Evolutionary conservation across 257 asterid species (phyloP).

Genomic region (Oldenlandia corymbosa): DNA sequence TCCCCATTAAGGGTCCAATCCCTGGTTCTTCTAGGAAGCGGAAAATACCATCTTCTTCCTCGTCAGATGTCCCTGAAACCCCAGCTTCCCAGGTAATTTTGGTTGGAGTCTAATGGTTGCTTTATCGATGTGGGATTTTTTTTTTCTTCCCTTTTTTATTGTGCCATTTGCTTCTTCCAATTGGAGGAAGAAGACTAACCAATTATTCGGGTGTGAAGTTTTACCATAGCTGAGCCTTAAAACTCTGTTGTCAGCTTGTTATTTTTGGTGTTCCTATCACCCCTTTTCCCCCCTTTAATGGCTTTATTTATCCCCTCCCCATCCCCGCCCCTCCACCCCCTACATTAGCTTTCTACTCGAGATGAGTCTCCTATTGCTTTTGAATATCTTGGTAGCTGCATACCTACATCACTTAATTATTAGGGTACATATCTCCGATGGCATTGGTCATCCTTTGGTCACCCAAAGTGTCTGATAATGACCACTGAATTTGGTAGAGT

Average conservation of each 20-base stretch:
- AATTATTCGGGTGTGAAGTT: neutral
- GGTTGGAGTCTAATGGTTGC: too few species aligned
- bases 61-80: neutral
- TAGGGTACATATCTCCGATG: neutral
- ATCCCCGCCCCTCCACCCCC: too few species aligned
- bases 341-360: too few species aligned
- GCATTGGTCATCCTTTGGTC: neutral
- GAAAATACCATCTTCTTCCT: slow-evolving; percentile 31
- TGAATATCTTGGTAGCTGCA: neutral
- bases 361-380: neutral
- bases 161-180: neutral
- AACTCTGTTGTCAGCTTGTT: too few species aligned
- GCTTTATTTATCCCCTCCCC: too few species aligned
- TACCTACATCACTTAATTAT: neutral
- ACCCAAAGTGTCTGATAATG: neutral
- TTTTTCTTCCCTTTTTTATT: too few species aligned
- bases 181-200: neutral
- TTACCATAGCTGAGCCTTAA: neutral
- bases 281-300: too few species aligned
- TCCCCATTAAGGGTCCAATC: slow-evolving; percentile 74
- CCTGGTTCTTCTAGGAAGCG: slow-evolving; percentile 71
- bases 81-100: slow-evolving; percentile 28
- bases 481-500: neutral
- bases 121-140: too few species aligned
- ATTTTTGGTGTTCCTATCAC: too few species aligned